Evolutionary conservation across 768 basidiomycete species (phyloP), one percentile per base, ranked within the genome.

Genomic region (Panaeolus papilionaceus): DNA sequence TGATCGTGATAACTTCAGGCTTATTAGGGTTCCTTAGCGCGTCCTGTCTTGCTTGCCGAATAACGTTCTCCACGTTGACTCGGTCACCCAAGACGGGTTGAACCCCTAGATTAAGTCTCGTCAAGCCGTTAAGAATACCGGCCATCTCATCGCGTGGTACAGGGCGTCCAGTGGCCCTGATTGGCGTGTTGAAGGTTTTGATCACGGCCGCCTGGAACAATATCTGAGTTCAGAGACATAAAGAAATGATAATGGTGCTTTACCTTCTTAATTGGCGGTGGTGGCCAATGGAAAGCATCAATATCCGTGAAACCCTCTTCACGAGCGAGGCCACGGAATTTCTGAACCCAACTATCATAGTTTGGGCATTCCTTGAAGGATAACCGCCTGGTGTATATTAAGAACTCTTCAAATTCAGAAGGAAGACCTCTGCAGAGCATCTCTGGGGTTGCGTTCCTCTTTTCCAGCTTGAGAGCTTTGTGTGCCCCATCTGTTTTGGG

Each of bases 271-370:
- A 58, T 58, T 26, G 75, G 77, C n/a, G 84, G 85, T 11, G 91
- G 88, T 3, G 92, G 92, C 92, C 92, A 94, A 45, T 92, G 80
- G 71, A 94, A 91, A 33, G 81, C 84, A 33, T 91, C 86, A 64
- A 82, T 81, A 23, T 83, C 79, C 2, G 81, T 81, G 70, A 86
- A 92, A 11, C 91, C 92, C 47, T 83, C 77, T 16, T 89, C 85
- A 16, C 79, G 72, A 1, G 88, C 89, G n/a, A 93, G 84, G 51
- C 83, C 83, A 58, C 83, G 77, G 75, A 94, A 93, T 69, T 86
- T 85, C n/a, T 85, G 79, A 28, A 83, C 81, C 92, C 92, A 94
- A 10, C 75, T 74, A 1, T 75, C 80, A 68, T 94, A 94, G 73
- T 93, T 87, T 9, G 92, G 92, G 47, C 81, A 78, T 62, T 91